Percentiles rank a stretch among this genome's conserved stretches.
phyloP scores from a whole-genome alignment of 1,284 basidiomycete genomes.

The Boletus smithii region DNA sequence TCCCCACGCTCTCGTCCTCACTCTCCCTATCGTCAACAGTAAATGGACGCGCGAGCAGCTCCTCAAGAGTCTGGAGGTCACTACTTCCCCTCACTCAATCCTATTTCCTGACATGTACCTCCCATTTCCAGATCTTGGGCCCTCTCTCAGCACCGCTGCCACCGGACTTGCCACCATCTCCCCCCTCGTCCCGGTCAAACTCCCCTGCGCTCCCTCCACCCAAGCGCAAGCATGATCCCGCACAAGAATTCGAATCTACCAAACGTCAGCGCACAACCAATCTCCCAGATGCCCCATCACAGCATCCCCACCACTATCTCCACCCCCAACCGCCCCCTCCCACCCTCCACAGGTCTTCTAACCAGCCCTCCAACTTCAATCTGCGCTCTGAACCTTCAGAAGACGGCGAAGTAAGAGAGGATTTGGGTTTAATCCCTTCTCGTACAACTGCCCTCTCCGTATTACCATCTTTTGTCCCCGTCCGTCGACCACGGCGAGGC shows the following conservation, averaged over 20 bases:
- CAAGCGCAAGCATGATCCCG: slow-evolving; percentile 60
- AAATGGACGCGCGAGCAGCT: slow-evolving; percentile 61
- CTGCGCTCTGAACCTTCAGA: slow-evolving; percentile 51
- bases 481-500: slow-evolving; percentile 62
- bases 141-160: slow-evolving; percentile 53
- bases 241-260: slow-evolving; percentile 42
- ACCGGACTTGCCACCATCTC: slow-evolving; percentile 62
- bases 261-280: slow-evolving; percentile 57
- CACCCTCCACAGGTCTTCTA: slow-evolving; percentile 29
- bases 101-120: slow-evolving; percentile 17
- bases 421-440: slow-evolving; percentile 28
- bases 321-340: slow-evolving; percentile 26
- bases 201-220: slow-evolving; percentile 49
- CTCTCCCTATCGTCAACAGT: slow-evolving; percentile 37
- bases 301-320: slow-evolving; percentile 32
- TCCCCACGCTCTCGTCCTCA: slow-evolving; percentile 23
- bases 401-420: slow-evolving; percentile 55
- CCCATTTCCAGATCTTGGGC: slow-evolving; percentile 52
- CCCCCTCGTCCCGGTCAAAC: slow-evolving; percentile 58
- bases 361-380: slow-evolving; percentile 29
- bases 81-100: slow-evolving; percentile 1
- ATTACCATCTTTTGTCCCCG: slow-evolving; percentile 49
- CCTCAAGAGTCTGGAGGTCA: slow-evolving; percentile 56
- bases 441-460: slow-evolving; percentile 33
- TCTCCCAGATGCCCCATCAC: slow-evolving; percentile 34